Conservation (phyloP, 257 asterid genomes). For the Solanum chiquidenum region DNA sequence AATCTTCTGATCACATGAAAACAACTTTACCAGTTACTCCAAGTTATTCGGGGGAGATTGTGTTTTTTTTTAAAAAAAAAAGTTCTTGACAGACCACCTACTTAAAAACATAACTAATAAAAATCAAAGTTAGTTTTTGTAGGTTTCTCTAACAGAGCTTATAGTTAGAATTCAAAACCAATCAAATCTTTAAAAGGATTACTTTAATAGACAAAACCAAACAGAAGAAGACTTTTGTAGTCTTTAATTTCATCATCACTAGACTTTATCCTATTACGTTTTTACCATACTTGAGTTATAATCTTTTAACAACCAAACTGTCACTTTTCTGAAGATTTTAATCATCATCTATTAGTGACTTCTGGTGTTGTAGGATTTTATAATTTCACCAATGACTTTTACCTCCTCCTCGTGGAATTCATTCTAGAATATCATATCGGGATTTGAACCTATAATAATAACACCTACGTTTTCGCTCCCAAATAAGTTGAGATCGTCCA, state of each 20-base stretch:
- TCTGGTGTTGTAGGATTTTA: slow-evolving; percentile 19
- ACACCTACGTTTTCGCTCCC: not conserved
- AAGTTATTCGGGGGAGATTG: not conserved
- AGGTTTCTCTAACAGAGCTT: slow-evolving; percentile 15
- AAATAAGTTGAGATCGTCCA: not conserved
- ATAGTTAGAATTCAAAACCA: not conserved
- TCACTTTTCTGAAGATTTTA: not conserved
- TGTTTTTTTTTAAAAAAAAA: not conserved
- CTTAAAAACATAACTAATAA: not conserved
- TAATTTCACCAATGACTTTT: not conserved
- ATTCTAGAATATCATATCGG: not conserved
- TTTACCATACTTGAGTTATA: not conserved
- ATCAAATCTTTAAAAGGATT: not conserved
- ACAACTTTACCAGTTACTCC: too few species aligned
- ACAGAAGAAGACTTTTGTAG: not conserved
- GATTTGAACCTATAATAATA: not conserved
- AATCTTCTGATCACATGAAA: not conserved
- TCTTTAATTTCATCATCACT: not conserved
- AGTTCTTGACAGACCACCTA: not conserved
- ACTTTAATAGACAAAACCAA: slow-evolving; percentile 1
- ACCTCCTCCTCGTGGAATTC: not conserved
- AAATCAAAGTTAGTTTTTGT: not conserved
- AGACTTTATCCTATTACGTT: not conserved
- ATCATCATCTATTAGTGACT: not conserved
- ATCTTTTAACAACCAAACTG: not conserved